phyloP scores from a whole-genome alignment of 2,329 filamentous ascomycete genomes.

The Hypoxylon sp. region DNA sequence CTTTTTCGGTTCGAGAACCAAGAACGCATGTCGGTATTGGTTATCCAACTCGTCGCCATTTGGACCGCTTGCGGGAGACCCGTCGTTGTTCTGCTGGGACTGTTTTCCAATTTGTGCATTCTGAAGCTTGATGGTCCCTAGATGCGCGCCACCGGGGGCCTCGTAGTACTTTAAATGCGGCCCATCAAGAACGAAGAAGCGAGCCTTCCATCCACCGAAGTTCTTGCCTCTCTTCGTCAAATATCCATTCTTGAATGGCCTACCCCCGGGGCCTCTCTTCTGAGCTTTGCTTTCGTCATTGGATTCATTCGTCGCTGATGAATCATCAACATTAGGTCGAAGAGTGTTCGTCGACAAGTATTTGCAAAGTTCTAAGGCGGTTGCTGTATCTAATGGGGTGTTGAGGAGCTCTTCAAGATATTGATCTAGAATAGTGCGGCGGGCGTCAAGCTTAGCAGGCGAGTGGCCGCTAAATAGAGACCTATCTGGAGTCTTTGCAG shows the following conservation, averaged over 20 bases:
- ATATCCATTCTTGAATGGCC: slow-evolving; percentile 85
- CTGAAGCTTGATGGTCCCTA: slow-evolving; percentile 92
- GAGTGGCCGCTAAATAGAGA: slow-evolving; percentile 92
- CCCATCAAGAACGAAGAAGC: slow-evolving; percentile 72
- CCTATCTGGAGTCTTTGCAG: slow-evolving; percentile 83
- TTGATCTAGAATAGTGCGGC: slow-evolving; percentile 81
- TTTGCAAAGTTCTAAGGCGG: slow-evolving; percentile 84
- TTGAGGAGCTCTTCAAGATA: slow-evolving; percentile 91
- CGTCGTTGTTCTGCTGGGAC: slow-evolving; percentile 72
- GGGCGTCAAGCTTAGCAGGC: slow-evolving; percentile 90
- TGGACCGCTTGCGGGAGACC: slow-evolving; percentile 68
- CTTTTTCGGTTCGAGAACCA: slow-evolving; percentile 94
- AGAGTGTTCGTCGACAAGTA: slow-evolving; percentile 81
- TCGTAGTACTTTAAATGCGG: slow-evolving; percentile 89
- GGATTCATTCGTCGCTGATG: slow-evolving; percentile 55
- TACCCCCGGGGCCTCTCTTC: slow-evolving; percentile 70
- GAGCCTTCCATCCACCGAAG: slow-evolving; percentile 97
- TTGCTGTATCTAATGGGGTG: slow-evolving; percentile 80
- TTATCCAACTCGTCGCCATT: slow-evolving; percentile 84
- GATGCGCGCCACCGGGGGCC: slow-evolving; percentile 86
- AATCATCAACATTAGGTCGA: slow-evolving; percentile 72
- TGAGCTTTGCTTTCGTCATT: slow-evolving; percentile 54
- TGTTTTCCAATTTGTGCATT: slow-evolving; percentile 96
- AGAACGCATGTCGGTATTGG: slow-evolving; percentile 95
- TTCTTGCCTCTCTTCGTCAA: slow-evolving; percentile 98